Evolutionary conservation across 2,329 filamentous ascomycete genomes (phyloP).

Genomic region (Bipolaris oryzae): DNA sequence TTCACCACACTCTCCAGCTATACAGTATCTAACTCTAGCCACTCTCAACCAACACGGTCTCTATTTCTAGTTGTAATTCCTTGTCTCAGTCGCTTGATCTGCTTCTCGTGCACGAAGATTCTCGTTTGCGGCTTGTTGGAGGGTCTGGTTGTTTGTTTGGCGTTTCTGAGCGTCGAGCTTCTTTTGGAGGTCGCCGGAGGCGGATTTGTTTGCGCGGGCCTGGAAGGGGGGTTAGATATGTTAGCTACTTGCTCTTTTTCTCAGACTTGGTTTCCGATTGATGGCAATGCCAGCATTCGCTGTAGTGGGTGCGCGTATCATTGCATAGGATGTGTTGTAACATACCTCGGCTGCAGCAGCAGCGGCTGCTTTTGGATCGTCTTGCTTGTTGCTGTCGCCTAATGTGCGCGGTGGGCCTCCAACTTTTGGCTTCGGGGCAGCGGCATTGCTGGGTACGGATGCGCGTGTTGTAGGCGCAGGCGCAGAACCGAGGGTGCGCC

Average conservation of each 20-base stretch:
- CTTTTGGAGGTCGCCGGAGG: conserved; percentile 58
- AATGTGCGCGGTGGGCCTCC: conserved; percentile 63
- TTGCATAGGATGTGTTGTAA: conserved; percentile 17
- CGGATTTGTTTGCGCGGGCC: conserved; percentile 69
- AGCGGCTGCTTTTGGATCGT: conserved; percentile 73
- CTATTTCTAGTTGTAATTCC: conserved; percentile 67
- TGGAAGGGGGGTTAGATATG: conserved; percentile 48
- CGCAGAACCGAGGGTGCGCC: conserved; percentile 71
- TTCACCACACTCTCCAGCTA: too few relatives aligned
- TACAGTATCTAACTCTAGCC: too few relatives aligned
- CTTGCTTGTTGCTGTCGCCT: conserved; percentile 56
- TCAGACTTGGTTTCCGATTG: background rate
- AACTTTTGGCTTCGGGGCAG: conserved; percentile 53
- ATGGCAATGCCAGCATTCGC: conserved; percentile 10
- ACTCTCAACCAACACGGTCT: too few relatives aligned
- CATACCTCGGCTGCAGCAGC: conserved; percentile 84
- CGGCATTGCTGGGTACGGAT: conserved; percentile 42
- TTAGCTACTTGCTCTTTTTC: too few relatives aligned
- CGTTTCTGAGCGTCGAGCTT: conserved; percentile 78
- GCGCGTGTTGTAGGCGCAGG: conserved; percentile 53
- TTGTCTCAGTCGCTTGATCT: conserved; percentile 65
- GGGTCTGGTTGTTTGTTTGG: conserved; percentile 69
- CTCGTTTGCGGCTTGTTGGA: conserved; percentile 70
- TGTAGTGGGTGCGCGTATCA: conserved; percentile 11
- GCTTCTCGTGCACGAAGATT: conserved; percentile 71